Conservation (phyloP, 2,329 filamentous ascomycete species). For the Ceratocystiopsis brevicomis region DNA sequence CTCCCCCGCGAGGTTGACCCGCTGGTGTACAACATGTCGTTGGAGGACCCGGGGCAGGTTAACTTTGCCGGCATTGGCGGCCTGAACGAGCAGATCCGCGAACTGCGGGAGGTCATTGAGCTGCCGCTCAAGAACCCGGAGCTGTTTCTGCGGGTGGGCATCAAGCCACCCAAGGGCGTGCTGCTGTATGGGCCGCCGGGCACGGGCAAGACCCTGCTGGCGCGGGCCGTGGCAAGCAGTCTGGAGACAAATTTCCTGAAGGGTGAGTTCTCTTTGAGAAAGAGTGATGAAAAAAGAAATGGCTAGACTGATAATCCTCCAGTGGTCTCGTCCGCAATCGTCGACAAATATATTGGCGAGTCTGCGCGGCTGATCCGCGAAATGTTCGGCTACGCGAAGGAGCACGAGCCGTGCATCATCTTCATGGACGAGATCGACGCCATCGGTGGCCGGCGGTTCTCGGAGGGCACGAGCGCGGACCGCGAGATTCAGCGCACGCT, state of each 20-base stretch:
- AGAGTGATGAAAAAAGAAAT: not conserved
- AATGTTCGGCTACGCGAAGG: conserved; percentile 99
- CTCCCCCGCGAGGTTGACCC: conserved; percentile 94
- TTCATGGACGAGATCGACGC: conserved; percentile 99
- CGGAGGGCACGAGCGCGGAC: conserved; percentile 91
- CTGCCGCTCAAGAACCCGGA: conserved; percentile 96
- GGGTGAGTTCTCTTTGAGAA: conserved; percentile 34
- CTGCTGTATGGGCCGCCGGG: conserved; percentile 89
- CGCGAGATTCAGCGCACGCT: conserved; percentile 95
- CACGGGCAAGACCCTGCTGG: conserved; percentile 89
- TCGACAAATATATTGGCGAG: conserved; percentile 99
- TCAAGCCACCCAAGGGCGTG: conserved; percentile 97
- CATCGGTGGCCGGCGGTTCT: conserved; percentile 91
- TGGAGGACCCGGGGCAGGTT: conserved; percentile 93
- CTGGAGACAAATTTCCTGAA: conserved; percentile 97
- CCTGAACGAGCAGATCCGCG: conserved; percentile 93
- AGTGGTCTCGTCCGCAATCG: conserved; percentile 97
- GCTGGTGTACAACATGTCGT: conserved; percentile 98
- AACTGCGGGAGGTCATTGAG: conserved; percentile 94
- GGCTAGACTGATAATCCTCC: not conserved
- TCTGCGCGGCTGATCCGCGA: conserved; percentile 92
- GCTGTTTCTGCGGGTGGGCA: conserved; percentile 87
- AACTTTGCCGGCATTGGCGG: conserved; percentile 97
- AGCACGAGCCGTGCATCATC: conserved; percentile 98
- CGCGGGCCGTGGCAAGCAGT: conserved; percentile 86